Conservation (phyloP, 1,284 basidiomycete species). For the Boletus semigastroideus region DNA sequence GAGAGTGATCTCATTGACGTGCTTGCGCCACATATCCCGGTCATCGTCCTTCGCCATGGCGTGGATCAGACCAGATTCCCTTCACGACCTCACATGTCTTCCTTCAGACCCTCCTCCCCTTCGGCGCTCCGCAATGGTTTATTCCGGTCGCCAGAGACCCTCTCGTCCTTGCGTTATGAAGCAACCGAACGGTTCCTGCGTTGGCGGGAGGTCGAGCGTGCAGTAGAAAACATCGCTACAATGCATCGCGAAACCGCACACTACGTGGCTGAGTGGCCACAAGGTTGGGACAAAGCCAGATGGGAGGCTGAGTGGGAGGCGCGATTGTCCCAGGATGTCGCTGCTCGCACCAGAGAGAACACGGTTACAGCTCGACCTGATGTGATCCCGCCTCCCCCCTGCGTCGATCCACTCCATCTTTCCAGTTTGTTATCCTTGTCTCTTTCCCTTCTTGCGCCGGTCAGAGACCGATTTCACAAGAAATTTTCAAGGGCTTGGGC, state of each 20-base stretch:
- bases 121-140: conserved; percentile 55
- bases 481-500: conserved; percentile 14
- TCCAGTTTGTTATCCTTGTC: conserved; percentile 48
- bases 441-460: conserved; percentile 41
- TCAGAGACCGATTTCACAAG: conserved; percentile 17
- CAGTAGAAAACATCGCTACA: conserved; percentile 38
- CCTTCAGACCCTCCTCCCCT: conserved; percentile 51
- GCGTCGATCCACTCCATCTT: conserved; percentile 48
- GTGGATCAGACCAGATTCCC: conserved; percentile 30
- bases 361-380: conserved; percentile 18
- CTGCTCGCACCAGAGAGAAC: conserved; percentile 40
- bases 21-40: conserved; percentile 55
- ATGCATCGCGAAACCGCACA: conserved; percentile 28
- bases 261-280: conserved; percentile 22
- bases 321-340: conserved; percentile 56
- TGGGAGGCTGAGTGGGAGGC: conserved; percentile 67
- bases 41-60: conserved; percentile 49
- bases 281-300: conserved; percentile 53
- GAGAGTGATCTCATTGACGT: conserved; percentile 51
- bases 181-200: conserved; percentile 66
- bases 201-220: conserved; percentile 66
- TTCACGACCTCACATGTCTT: conserved; percentile 42
- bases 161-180: conserved; percentile 56
- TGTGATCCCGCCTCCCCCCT: conserved; percentile 13
- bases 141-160: conserved; percentile 59